Base-by-base conservation (phyloP, 2,329 filamentous ascomycete genomes). In the Colletotrichum paranaense region DNA sequence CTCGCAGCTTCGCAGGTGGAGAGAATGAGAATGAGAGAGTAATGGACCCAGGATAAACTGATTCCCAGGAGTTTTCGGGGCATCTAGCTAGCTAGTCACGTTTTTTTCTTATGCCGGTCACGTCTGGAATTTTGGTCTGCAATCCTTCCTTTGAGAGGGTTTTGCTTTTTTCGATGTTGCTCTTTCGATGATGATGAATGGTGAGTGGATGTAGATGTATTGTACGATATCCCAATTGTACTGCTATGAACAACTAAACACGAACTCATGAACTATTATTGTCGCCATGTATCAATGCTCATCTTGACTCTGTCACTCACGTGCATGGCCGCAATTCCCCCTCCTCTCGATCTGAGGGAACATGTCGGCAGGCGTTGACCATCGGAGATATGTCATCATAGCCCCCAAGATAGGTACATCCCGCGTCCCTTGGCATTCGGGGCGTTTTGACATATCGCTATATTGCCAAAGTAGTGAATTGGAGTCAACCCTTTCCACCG, bases 191-290 rank as follows among this genome's bases (percentile, higher is more conserved):
- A 32, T 9, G 28, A 38, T 11, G 22, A 55, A 14, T 24, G 9
- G 19, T 2, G 46, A 6, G 12, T 4, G n/a, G 28, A n/a, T n/a
- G 42, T 22, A 49, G 42, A 49, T 49, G 42, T 49, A 42, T 22
- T 55, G 49, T 24, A 64, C 14, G 49, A 64, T 55, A 26, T 55
- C 28, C 62, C 52, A 12, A 64, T 55, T 64, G 46, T 55, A 64
- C 49, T 38, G 62, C 62, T 28, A 53, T n/a, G 28, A 19, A 19
- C 14, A n/a, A 30, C 11, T 35, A 22, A 32, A 26, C 28, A 53
- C 26, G 14, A 55, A 32, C 38, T 9, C 26, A 32, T 32, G 6
- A 49, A 8, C 16, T 19, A 42, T 7, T 3, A 42, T 42, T 16
- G 38, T 19, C 16, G 38, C 14, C 32, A 9, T 35, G 32, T 19